Base-by-base conservation (phyloP, 1,284 basidiomycete genomes). In the Macrocystidia cucumis region DNA sequence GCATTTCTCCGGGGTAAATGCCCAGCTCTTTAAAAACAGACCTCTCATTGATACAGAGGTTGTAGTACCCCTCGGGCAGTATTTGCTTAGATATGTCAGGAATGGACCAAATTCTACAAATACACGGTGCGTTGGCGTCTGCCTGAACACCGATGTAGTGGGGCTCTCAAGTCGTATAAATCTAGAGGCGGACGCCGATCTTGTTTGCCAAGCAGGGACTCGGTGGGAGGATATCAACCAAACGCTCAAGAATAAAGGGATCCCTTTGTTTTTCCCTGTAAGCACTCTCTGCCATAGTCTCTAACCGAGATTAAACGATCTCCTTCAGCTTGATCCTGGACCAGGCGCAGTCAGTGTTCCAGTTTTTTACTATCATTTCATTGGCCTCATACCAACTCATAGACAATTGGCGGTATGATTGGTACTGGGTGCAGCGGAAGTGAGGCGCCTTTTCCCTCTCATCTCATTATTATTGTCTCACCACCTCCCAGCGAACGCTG, bases 391-490 rank as follows among this genome's bases (percentile, higher is more conserved):
- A 34, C 19, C 23, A 20, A 5, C 18, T 40, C 17, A 33, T 12
- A 65, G 63, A 91, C 89, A 0, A 82, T 97, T 26, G 92, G 92
- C 22, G 93, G 93, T 0, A 97, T 98, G 91, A 75, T 91, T 31
- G 82, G 82, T 22, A 93, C 86, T 0, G 85, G 86, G 0, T 87
- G 83, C 49, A 85, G 78, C 24, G 83, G 83, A 48, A 84, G 82
- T 85, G 48, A 46, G 79, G 18, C 9, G 32, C 7, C 37, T 29
- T n/a, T 28, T 2, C 13, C 19, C n/a, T 40, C 18, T 29, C 8
- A 31, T 31, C 25, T 41, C 21, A 41, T 31, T 7, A 16, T 19
- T 31, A 25, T 19, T 29, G 11, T 36, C 37, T 34, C 41, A 28
- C 38, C 18, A n/a, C 22, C 34, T 23, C 32, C 56, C 62, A 67